Base-by-base conservation (phyloP, 2,329 filamentous ascomycete species). In the Stemphylium beticola region DNA sequence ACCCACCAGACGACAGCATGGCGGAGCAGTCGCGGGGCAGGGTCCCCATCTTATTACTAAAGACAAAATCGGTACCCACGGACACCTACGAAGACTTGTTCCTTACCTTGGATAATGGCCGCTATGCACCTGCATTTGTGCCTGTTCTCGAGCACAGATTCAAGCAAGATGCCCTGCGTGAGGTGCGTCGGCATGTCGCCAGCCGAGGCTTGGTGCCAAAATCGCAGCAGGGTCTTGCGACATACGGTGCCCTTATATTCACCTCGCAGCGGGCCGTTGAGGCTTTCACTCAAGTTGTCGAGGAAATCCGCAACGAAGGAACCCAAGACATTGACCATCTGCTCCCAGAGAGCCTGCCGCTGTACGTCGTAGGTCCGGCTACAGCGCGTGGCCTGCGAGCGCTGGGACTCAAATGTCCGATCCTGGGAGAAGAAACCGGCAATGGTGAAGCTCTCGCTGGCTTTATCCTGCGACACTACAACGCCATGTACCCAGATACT, bases 181-280 rank as follows among this genome's bases (percentile, higher is more conserved):
- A 76, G 38, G 75, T 92, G 18, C 78, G 78, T 26, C 67, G 74
- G 3, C 69, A 86, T 14, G 79, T 93, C 18, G 67, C 72, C 57
- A 67, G 66, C 37, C 75, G 77, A 39, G 76, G 74, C 22, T 77
- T 82, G 55, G 69, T 66, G 12, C 58, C 61, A 29, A 54, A 42
- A 38, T 40, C 52, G 24, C 46, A 62, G 31, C 47, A 59, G 4
- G 55, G 60, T 17, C 54, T 66, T 7, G 68, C 66, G 12, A 73
- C 74, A 49, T 93, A 91, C 67, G 89, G 90, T 4, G 91, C 89
- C n/a, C 77, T 93, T 53, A 87, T 95, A 44, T 93, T 95, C 69
- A 95, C 91, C 1, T 93, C 89, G 7, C 91, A 95, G 72, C 83
- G 91, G 43, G 90, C 91, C 1, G 91, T 95, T 2, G 91, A 95